phyloP scores from a whole-genome alignment of 139 green algal genomes.

The Chlorella vulgaris region DNA sequence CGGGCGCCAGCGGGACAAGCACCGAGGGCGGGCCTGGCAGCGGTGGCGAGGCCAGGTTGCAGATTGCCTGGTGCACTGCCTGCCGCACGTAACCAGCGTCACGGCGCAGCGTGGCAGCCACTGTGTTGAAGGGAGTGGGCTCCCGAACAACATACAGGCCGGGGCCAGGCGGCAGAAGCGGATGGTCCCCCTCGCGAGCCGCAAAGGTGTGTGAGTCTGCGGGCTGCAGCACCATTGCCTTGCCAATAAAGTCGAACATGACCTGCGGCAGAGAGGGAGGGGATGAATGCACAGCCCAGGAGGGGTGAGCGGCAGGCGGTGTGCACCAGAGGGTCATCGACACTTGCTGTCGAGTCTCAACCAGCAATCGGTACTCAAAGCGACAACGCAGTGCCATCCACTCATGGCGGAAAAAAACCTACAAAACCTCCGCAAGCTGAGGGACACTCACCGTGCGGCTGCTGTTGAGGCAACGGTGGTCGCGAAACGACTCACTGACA shows the following conservation, averaged over 20 bases:
- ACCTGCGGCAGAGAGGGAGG: constrained; percentile 44
- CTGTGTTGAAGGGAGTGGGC: neutral
- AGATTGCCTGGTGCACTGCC: neutral
- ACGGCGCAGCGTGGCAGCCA: constrained; percentile 1
- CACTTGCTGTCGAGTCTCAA: too few relatives aligned
- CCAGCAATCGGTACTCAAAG: too few relatives aligned
- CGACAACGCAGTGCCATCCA: too few relatives aligned
- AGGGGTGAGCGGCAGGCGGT: neutral
- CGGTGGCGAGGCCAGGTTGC: neutral
- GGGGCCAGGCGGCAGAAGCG: constrained; percentile 79
- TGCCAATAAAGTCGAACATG: constrained; percentile 92
- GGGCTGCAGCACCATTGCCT: constrained; percentile 91
- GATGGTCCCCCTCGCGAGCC: constrained; percentile 64
- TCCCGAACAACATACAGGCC: constrained; percentile 76
- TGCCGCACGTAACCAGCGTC: constrained; percentile 14
- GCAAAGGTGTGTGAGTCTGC: constrained; percentile 56
- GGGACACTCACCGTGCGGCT: constrained; percentile 46
- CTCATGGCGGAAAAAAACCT: too few relatives aligned
- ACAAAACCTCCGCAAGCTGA: too few relatives aligned
- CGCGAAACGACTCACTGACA: constrained; percentile 71
- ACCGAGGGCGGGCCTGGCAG: neutral
- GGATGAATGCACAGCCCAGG: too few relatives aligned
- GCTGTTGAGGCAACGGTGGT: constrained; percentile 74
- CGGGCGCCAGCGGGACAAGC: neutral
- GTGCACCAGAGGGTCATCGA: too few relatives aligned